Percentiles rank a stretch among this genome's conserved stretches.
phyloP scores from a whole-genome alignment of 192 early-diverging fungal species.

The Backusella parvicylindrica region DNA sequence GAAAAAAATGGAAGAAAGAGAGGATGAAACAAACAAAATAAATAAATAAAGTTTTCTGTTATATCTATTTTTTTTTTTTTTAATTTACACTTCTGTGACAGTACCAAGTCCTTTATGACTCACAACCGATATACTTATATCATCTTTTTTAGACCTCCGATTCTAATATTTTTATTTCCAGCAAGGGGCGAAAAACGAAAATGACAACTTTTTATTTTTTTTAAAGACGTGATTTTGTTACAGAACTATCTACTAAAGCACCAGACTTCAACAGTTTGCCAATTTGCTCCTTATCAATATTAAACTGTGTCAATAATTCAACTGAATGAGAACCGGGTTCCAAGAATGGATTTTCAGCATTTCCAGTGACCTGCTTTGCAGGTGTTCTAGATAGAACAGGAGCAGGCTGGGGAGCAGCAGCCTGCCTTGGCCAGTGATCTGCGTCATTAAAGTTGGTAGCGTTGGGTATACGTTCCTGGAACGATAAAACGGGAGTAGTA shows the following conservation, averaged over 20 bases:
- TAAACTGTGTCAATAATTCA: constrained; percentile 37
- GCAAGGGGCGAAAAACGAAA: not conserved
- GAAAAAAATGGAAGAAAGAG: not conserved
- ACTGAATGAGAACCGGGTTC: constrained; percentile 42
- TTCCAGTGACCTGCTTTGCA: not conserved
- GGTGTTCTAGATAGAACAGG: constrained; percentile 55
- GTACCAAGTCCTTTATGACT: constrained; percentile 6
- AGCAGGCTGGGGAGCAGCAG: constrained; percentile 45
- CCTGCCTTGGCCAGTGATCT: constrained; percentile 31
- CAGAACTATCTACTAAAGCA: not conserved
- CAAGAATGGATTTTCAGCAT: constrained; percentile 27
- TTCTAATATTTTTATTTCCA: not conserved
- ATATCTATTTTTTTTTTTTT: constrained; percentile 1
- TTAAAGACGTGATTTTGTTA: not conserved
- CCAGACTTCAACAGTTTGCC: constrained; percentile 12
- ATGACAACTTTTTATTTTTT: not conserved
- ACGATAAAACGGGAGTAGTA: constrained; percentile 58
- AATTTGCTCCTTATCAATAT: constrained; percentile 32
- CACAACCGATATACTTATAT: constrained; percentile 2
- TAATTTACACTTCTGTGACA: not conserved
- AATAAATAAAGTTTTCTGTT: not conserved
- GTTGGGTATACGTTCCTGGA: constrained; percentile 24
- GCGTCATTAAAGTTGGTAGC: not conserved
- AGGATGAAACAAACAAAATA: not conserved
- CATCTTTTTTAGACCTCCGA: constrained; percentile 1